Conservation (phyloP, 1,139 yeast genomes). For the Zygoascus hellenicus region DNA sequence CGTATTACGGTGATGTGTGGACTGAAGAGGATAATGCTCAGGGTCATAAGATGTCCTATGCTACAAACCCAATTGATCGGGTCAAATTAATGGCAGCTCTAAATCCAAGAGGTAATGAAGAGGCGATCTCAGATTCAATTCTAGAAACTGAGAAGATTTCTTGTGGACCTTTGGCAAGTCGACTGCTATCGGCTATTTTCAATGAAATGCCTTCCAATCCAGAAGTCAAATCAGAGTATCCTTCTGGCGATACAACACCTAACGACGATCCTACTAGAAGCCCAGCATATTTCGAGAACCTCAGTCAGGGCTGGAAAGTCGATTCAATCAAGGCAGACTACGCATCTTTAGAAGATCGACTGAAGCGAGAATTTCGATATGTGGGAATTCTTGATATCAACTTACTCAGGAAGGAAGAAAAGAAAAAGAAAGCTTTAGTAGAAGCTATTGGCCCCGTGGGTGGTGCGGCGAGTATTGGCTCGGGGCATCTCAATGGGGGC, state of each 20-base stretch:
- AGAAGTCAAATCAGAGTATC: neutral
- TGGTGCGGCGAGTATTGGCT: slow-evolving; percentile 1
- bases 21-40: slow-evolving; percentile 64
- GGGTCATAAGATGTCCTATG: slow-evolving; percentile 36
- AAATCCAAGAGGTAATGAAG: slow-evolving; percentile 56
- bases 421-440: slow-evolving; percentile 30
- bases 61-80: slow-evolving; percentile 32
- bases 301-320: slow-evolving; percentile 37
- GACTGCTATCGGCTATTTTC: slow-evolving; percentile 75
- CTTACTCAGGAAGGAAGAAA: slow-evolving; percentile 29
- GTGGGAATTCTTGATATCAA: slow-evolving; percentile 74
- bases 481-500: slow-evolving; percentile 8
- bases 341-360: slow-evolving; percentile 74
- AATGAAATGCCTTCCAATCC: slow-evolving; percentile 38
- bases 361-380: slow-evolving; percentile 79
- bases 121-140: slow-evolving; percentile 53
- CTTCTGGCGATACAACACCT: slow-evolving; percentile 17
- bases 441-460: slow-evolving; percentile 6
- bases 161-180: slow-evolving; percentile 87
- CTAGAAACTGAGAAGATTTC: slow-evolving; percentile 62
- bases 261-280: slow-evolving; percentile 17
- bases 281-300: slow-evolving; percentile 19
- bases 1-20: slow-evolving; percentile 78
- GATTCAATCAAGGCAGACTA: slow-evolving; percentile 56
- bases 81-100: slow-evolving; percentile 18